Evolutionary conservation across 1,284 basidiomycete species (phyloP).

Genomic region (Cutaneotrichosporon sp.): DNA sequence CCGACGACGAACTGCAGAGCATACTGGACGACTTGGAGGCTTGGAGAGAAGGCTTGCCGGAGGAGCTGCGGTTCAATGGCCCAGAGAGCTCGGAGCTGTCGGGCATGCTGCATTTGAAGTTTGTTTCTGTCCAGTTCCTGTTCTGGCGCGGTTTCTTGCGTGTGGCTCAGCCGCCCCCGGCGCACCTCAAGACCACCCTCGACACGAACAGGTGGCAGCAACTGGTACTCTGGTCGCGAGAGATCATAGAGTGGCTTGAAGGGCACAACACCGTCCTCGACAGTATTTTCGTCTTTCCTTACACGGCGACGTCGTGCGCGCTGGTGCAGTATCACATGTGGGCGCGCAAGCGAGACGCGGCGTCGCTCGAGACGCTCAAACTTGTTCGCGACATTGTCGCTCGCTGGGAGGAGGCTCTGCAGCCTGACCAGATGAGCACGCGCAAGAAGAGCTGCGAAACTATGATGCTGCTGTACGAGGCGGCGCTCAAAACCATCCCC

Average conservation of each 20-base stretch:
- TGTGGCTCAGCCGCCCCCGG: slow-evolving; percentile 78
- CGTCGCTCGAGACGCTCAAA: slow-evolving; percentile 66
- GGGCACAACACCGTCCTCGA: slow-evolving; percentile 74
- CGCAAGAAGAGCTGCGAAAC: slow-evolving; percentile 74
- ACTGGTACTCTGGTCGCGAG: slow-evolving; percentile 65
- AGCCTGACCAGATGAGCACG: slow-evolving; percentile 78
- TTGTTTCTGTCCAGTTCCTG: slow-evolving; percentile 68
- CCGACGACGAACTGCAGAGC: slow-evolving; percentile 65
- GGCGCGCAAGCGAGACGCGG: slow-evolving; percentile 70
- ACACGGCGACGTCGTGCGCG: slow-evolving; percentile 82
- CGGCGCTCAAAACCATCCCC: slow-evolving; percentile 64
- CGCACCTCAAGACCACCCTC: slow-evolving; percentile 75
- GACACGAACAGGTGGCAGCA: slow-evolving; percentile 72
- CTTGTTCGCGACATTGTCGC: slow-evolving; percentile 75
- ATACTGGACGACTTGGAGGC: slow-evolving; percentile 62
- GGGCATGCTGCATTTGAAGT: slow-evolving; percentile 77
- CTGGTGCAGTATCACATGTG: slow-evolving; percentile 62
- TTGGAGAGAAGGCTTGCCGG: slow-evolving; percentile 71
- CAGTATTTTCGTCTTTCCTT: slow-evolving; percentile 76
- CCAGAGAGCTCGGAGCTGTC: slow-evolving; percentile 52
- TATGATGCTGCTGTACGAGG: slow-evolving; percentile 83
- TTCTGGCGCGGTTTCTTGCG: slow-evolving; percentile 92
- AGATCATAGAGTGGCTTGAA: slow-evolving; percentile 85
- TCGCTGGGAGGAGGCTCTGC: slow-evolving; percentile 65
- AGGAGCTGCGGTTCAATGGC: slow-evolving; percentile 66